These are phyloP conservation scores for Sarcodon sp. DNA, from an alignment of 768 basidiomycete genomes.

Conservation along the genomic window DNA sequence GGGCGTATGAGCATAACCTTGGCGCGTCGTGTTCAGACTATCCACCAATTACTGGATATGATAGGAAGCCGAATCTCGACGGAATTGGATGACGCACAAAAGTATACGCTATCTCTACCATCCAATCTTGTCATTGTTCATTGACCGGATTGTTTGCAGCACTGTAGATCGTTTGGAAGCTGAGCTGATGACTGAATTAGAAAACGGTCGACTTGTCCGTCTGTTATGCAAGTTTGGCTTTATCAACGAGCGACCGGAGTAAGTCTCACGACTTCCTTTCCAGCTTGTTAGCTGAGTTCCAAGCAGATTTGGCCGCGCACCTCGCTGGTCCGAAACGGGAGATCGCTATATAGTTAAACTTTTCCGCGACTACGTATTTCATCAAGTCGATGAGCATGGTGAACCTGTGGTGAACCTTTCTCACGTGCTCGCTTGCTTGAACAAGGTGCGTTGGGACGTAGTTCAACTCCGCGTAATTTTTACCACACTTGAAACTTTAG, in stretches of 20 bases:
- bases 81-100: constrained; percentile 80
- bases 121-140: neutral
- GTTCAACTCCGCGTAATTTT: neutral
- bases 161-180: constrained; percentile 72
- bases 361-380: constrained; percentile 97
- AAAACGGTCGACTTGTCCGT: constrained; percentile 86
- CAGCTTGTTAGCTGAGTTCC: neutral
- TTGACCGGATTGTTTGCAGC: constrained; percentile 23
- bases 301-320: constrained; percentile 68
- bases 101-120: constrained; percentile 28
- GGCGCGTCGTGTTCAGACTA: constrained; percentile 30
- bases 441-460: constrained; percentile 51
- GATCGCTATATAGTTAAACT: constrained; percentile 97
- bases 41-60: constrained; percentile 74
- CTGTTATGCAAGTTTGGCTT: constrained; percentile 91
- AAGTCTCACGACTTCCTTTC: constrained; percentile 17
- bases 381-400: constrained; percentile 87
- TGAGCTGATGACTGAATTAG: constrained; percentile 79
- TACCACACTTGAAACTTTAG: constrained; percentile 24
- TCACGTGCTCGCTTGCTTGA: constrained; percentile 85
- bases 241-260: constrained; percentile 99
- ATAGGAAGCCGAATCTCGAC: constrained; percentile 54
- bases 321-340: constrained; percentile 96
- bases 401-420: constrained; percentile 82
- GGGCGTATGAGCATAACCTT: neutral